Conservation (phyloP, 768 basidiomycete genomes). For the Atractiella rhizophila region DNA sequence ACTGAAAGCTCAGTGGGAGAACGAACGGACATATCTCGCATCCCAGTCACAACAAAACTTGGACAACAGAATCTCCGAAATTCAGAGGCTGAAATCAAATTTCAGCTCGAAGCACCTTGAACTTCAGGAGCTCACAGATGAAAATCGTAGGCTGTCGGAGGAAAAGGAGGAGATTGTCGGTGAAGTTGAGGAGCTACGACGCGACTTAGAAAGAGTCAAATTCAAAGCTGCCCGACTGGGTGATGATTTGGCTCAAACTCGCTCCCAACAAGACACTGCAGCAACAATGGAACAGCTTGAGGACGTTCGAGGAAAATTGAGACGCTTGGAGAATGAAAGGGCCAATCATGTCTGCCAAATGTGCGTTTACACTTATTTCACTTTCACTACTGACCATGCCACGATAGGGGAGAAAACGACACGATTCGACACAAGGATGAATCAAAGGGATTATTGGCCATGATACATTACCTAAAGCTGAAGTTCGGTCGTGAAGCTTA, state of each 20-base stretch:
- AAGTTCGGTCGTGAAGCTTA: slow-evolving; percentile 64
- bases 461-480: slow-evolving; percentile 74
- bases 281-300: no score
- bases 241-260: no score
- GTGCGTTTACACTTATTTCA: slow-evolving; percentile 25
- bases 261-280: no score
- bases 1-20: slow-evolving; percentile 43
- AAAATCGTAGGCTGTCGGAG: slow-evolving; percentile 1
- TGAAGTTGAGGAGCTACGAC: slow-evolving; percentile 40
- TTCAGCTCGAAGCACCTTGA: no score
- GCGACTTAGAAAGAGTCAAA: slow-evolving; percentile 21
- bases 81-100: no score
- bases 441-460: slow-evolving; percentile 68
- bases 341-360: slow-evolving; percentile 35
- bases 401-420: no score
- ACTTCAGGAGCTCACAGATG: slow-evolving; percentile 4
- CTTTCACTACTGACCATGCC: neutral
- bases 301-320: no score
- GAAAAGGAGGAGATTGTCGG: slow-evolving; percentile 22
- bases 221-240: no score
- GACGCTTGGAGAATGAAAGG: slow-evolving; percentile 27
- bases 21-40: slow-evolving; percentile 42
- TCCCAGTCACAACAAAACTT: no score
- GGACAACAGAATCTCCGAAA: no score
- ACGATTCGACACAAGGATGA: slow-evolving; percentile 53